phyloP scores from a whole-genome alignment of 192 early-diverging fungal genomes.

The Lunasporangiospora selenospora region DNA sequence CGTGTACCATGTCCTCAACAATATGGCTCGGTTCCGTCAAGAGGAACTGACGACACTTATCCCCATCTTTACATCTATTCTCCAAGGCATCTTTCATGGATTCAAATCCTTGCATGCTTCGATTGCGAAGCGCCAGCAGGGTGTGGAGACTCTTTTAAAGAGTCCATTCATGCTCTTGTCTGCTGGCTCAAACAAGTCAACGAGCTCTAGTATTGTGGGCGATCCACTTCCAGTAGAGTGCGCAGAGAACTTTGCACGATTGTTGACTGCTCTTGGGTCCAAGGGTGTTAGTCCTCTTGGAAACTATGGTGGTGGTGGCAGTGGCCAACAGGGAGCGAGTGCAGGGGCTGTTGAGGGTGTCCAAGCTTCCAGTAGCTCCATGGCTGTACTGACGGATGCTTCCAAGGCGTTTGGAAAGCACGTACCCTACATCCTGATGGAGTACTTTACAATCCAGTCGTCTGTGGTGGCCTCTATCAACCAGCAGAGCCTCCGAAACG shows the following conservation, averaged over 20 bases:
- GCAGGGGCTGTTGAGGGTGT: not conserved
- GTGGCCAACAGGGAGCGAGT: not conserved
- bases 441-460: slow-evolving; percentile 67
- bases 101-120: slow-evolving; percentile 61
- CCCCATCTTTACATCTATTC: slow-evolving; percentile 56
- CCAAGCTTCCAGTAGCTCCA: slow-evolving; percentile 9
- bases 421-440: slow-evolving; percentile 54
- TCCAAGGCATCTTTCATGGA: slow-evolving; percentile 62
- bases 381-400: slow-evolving; percentile 18
- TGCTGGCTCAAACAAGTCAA: slow-evolving; percentile 33
- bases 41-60: slow-evolving; percentile 57
- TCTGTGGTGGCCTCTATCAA: slow-evolving; percentile 52
- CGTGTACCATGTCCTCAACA: slow-evolving; percentile 57
- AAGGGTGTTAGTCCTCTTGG: slow-evolving; percentile 27
- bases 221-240: slow-evolving; percentile 32
- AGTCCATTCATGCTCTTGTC: slow-evolving; percentile 50
- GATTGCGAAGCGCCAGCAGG: slow-evolving; percentile 47
- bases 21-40: slow-evolving; percentile 56
- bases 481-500: slow-evolving; percentile 47
- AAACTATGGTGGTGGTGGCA: not conserved
- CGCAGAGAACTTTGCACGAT: slow-evolving; percentile 42
- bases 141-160: slow-evolving; percentile 30
- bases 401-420: slow-evolving; percentile 57
- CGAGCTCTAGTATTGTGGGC: slow-evolving; percentile 12
- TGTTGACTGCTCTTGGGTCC: slow-evolving; percentile 42